Evolutionary conservation across 108 stramenopile genomes (phyloP), one percentile per base, ranked within the genome.

Genomic region (Nitzschia sp.): DNA sequence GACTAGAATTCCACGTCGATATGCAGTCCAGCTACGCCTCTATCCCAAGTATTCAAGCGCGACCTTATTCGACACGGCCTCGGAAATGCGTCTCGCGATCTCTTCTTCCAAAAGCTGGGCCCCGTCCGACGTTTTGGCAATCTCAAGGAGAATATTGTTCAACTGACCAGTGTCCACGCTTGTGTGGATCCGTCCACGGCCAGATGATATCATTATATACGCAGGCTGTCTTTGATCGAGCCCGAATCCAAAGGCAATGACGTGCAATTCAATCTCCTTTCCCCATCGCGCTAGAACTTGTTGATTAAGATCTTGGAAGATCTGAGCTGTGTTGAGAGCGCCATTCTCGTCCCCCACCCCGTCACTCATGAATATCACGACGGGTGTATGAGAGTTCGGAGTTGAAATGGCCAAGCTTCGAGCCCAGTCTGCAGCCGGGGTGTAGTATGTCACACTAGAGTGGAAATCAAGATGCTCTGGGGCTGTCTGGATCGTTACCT

Each of bases 291-390:
- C 35, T 8, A n/a, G 29, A 32, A 82, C 55, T 17, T 68, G 13
- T 15, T 15, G 36, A 29, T 81, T 81, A 47, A 83, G 35, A n/a
- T 59, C 2, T 2, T 76, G 54, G 61, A 86, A 83, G 27, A 71
- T 71, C 26, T 55, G 47, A 4, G 82, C 75, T 45, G 85, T 82
- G 8, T 56, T 47, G 4, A 51, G 28, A 32, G 85, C 71, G 70
- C 83, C 85, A 53, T 28, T 5, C 38, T 34, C 31, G n/a, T 53
- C 35, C 17, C 82, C 70, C 35, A 30, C 46, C 2, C 85, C 85
- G 57, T 86, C 85, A 57, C 85, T 86, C 85, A 86, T 86, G 53
- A 86, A 86, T n/a, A 86, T 72, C 42, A 86, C 57, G 23, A 71
- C 57, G 8, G 82, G 80, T 23, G 54, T 45, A 63, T 82, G 82